Conservation (phyloP, 441 rosid species). For the Eutrema salsugineum region DNA sequence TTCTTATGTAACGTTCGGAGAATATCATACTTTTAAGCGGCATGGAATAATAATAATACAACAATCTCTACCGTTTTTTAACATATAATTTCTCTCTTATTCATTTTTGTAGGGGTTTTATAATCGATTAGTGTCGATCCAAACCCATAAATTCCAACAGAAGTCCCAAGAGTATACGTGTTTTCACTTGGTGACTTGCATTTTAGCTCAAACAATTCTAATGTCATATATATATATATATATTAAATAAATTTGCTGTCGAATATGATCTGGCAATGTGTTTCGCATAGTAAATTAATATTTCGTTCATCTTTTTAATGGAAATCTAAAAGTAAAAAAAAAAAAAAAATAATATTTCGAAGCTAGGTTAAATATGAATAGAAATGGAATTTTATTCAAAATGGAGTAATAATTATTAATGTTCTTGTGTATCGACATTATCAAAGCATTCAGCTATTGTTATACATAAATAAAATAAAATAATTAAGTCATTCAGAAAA, state of each 20-base stretch:
- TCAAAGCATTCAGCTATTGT: background rate
- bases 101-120: background rate
- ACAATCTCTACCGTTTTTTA: background rate
- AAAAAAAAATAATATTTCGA: background rate
- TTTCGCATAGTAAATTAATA: background rate
- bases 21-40: background rate
- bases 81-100: background rate
- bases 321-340: too few relatives aligned
- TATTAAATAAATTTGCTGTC: background rate
- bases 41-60: background rate
- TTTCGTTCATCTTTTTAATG: too few relatives aligned
- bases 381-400: background rate
- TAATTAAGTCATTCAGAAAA: too few relatives aligned
- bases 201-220: background rate
- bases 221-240: background rate
- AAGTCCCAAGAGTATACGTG: background rate
- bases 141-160: background rate
- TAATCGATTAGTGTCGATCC: background rate
- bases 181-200: background rate
- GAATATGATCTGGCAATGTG: background rate
- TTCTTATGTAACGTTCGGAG: constrained; percentile 13
- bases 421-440: background rate
- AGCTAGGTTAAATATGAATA: background rate
- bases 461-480: too few relatives aligned
- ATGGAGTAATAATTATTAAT: background rate